Base-by-base conservation (phyloP, 2,329 filamentous ascomycete species). In the Pyricularia sp. region DNA sequence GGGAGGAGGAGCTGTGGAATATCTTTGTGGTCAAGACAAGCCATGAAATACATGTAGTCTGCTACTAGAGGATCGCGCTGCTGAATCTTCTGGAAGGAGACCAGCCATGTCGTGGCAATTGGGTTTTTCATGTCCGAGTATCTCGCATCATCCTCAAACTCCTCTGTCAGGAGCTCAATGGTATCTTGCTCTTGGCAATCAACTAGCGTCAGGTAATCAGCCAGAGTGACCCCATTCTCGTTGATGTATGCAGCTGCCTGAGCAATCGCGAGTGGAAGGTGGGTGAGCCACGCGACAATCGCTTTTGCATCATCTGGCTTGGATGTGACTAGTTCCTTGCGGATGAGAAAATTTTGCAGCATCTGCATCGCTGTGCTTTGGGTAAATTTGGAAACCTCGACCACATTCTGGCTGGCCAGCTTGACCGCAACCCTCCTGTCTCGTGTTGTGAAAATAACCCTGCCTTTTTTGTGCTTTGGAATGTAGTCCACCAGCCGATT, bases 71-170 rank as follows among this genome's bases (percentile, higher is more conserved):
- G 62, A 62, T 53, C 22, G 10, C 60, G 71, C 28, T 67, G 65
- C 26, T 67, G 68, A 24, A 79, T 76, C 28, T 75, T 71, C 19
- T 77, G 68, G 44, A 81, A 77, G 0, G 78, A 78, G n/a, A 80
- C 70, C 0, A 77, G 67, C 70, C 73, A 77, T 24, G 74, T 77
- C 12, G 69, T 73, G 10, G 71, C 71, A 24, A 77, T 69, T 13
- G 75, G 68, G 65, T 74, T 76, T 55, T 71, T 67, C 8, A 70
- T 68, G 13, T 71, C 68, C 4, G 61, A 60, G 65, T 76, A 74
- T 53, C 72, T 70, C 31, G 66, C 65, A 44, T 66, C 35, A 66
- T 77, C 74, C 55, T 71, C 67, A 61, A 76, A 76, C 26, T 71
- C 70, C 66, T 70, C 64, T 61, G 68, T 74, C 5, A 76, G 66